Evolutionary conservation across 2,329 filamentous ascomycete species (phyloP), one percentile per base, ranked within the genome.

Genomic region (Aspergillus puulaauensis): DNA sequence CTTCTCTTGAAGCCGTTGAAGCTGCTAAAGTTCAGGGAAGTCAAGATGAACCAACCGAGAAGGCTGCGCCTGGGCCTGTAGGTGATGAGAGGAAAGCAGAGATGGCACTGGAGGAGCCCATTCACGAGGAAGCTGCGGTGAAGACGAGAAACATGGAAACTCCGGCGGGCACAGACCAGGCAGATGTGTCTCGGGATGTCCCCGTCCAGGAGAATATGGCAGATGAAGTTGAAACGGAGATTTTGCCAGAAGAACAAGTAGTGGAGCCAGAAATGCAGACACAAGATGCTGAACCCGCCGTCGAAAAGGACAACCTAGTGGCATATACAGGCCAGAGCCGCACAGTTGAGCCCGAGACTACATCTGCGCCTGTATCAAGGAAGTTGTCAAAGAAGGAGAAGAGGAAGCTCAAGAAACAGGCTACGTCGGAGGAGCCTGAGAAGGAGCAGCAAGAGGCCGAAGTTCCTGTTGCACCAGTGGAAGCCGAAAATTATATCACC

Each of bases 331-430:
- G 7, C 35, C 5, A 47, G n/a, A 19, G 6, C 15, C 21, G 43
- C 19, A 3, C 24, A 8, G 31, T 47, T 19, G 41, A 58, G 37
- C 46, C 59, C 7, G 59, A 57, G 23, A 17, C 53, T 9, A 46
- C 50, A 12, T 58, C 57, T 54, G 43, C 44, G 7, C 39, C 64
- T 12, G 21, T 63, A 33, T 60, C 62, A 35, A 62, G 64, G 63
- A 70, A 72, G 52, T 52, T 66, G 11, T 71, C 69, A 47, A 76
- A 76, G 62, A 77, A 76, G 55, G 68, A 75, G 65, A 71, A 77
- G 56, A 67, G 56, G 51, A 73, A 67, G 54, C 66, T 67, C 23
- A 68, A 71, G 63, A 69, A 73, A 48, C 64, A 67, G 39, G 59
- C 49, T 15, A 62, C 65, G 24, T n/a, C 19, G 17, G 51, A 52